Base-by-base conservation (phyloP, 2,329 filamentous ascomycete species). In the Cladosporium sp. region DNA sequence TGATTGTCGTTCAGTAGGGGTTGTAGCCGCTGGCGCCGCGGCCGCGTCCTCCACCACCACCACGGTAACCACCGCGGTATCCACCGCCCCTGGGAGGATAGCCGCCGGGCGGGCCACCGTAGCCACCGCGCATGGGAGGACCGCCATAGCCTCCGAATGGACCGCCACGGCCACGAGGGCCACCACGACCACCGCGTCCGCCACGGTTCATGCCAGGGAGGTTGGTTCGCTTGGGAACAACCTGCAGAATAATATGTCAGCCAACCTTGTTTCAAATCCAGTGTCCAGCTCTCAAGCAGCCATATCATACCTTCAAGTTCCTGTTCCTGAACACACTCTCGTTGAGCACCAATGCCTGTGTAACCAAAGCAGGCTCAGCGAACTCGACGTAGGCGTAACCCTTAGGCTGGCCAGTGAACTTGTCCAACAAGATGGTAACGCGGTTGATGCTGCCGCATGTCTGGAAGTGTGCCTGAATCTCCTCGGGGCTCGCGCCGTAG, bases 341-440 rank as follows among this genome's bases (percentile, higher is more conserved):
- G 74, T 99, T 97, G 59, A 99, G 81, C 40, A 97, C 92, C 61
- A 99, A 83, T 25, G 94, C 94, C 74, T 96, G 90, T 50, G 90
- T 91, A 63, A 99, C 93, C 62, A 97, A 82, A 75, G 86, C 92
- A 51, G 94, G 92, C 78, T 97, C 94, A 61, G 90, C 88, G 73
- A 99, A 99, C 77, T 99, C 94, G 69, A 99, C 94, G 77, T 99
- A 99, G 71, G 94, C 94, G 78, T 99, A 99, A 65, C 94, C 94
- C 82, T 99, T 99, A n/a, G 94, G 94, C 80, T 97, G 92, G 64
- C 94, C 94, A 11, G 92, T 96, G 72, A 97, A 97, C 80, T 99
- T 99, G 79, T 99, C 94, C 67, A 99, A 80, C 67, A 99, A 80
- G 66, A 99, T 99, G 1, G 94, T 99, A 60, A 99, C 94, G 61